Evolutionary conservation across 208 protist species (phyloP).

Genomic region (Wallacemonas collosoma): DNA sequence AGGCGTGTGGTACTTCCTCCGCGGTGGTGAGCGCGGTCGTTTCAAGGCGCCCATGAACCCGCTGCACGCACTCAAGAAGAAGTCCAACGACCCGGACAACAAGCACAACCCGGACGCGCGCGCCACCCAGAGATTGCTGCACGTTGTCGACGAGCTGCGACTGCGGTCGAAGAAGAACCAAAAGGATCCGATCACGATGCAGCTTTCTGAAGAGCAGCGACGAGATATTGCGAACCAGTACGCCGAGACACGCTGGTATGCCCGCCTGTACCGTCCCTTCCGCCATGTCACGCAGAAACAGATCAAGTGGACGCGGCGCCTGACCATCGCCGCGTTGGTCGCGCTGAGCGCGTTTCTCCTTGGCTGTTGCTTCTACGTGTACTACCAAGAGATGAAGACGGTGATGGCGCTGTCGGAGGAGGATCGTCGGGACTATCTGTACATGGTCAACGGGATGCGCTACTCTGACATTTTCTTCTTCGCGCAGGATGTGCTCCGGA

Average conservation of each 20-base stretch:
- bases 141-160: slow-evolving; percentile 33
- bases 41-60: slow-evolving; percentile 21
- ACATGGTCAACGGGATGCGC: slow-evolving; percentile 72
- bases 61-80: slow-evolving; percentile 21
- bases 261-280: slow-evolving; percentile 49
- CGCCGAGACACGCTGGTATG: slow-evolving; percentile 55
- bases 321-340: slow-evolving; percentile 20
- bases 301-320: slow-evolving; percentile 43
- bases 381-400: slow-evolving; percentile 54
- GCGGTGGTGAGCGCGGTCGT: not conserved
- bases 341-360: slow-evolving; percentile 2
- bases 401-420: slow-evolving; percentile 50
- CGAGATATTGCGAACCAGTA: slow-evolving; percentile 64
- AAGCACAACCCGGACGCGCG: slow-evolving; percentile 36
- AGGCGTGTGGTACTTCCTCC: slow-evolving; percentile 18
- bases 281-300: slow-evolving; percentile 48
- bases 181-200: slow-evolving; percentile 29
- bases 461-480: slow-evolving; percentile 65
- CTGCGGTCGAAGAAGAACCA: slow-evolving; percentile 19
- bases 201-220: slow-evolving; percentile 60
- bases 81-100: not conserved
- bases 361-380: slow-evolving; percentile 29
- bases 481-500: slow-evolving; percentile 45
- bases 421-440: slow-evolving; percentile 65
- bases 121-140: slow-evolving; percentile 35